Base-by-base conservation (phyloP, 2,329 filamentous ascomycete genomes). In the Aspergillus novofumigatus region DNA sequence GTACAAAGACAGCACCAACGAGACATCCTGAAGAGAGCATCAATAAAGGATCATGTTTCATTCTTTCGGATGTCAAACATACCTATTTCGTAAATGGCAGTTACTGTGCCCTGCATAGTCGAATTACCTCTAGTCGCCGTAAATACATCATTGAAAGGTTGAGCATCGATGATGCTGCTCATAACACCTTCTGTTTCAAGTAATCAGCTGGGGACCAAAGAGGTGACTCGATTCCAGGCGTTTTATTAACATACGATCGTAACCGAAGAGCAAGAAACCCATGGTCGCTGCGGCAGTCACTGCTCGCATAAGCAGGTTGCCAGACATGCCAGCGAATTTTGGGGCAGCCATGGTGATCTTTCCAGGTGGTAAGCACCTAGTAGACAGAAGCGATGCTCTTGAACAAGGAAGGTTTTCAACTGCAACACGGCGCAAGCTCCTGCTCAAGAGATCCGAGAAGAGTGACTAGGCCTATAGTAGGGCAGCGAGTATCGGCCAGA, bases 241-340 rank as follows among this genome's bases (percentile, higher is more conserved):
- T 54, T 50, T 23, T 14, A 38, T 28, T 1, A 11, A 68, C 74
- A 61, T 65, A 78, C 75, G 82, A 57, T 84, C 82, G 65, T 84
- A 84, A 55, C 82, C 82, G 59, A 83, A 84, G n/a, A 84, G 77
- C 28, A 86, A 69, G 74, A 86, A 86, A 21, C 83, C 85, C 51
- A 83, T 85, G 0, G 85, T 87, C 3, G 85, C 84, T 26, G 87
- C 80, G 21, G 81, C 78, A 1, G 86, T 85, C 51, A 88, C 80
- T 44, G 80, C 75, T n/a, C 41, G 41, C 41, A 44, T 44, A 44
- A 44, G 41, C 20, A 21, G 20, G 20, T 44, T 21, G 20, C 41
- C 41, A n/a, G 41, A 9, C 41, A 44, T 44, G 3, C 41, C 41
- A 21, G 41, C 41, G 14, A 44, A 44, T 5, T 44, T 44, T 3